A percentile compares a stretch with the other conserved stretches of the same genome.
Evolutionary conservation across 2,329 filamentous ascomycete genomes (phyloP).

Genomic region (Cladobotryum protrusum): DNA sequence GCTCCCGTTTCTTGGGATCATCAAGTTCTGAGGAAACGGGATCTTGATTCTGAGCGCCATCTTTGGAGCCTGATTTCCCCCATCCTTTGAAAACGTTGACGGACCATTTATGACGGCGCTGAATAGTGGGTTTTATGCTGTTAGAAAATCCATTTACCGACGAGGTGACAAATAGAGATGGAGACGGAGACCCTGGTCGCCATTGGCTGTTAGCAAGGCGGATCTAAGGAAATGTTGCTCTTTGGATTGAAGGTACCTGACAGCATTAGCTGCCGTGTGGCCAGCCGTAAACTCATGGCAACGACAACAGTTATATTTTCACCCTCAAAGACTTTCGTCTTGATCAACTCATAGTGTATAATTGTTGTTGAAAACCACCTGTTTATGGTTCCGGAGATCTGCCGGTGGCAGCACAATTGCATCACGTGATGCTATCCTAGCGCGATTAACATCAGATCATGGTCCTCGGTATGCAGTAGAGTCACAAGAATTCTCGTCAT

Average conservation of each 20-base stretch:
- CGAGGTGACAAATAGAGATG: background rate
- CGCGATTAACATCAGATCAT: conserved; percentile 32
- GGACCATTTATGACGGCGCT: conserved; percentile 39
- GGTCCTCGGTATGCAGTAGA: conserved; percentile 12
- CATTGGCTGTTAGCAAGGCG: conserved; percentile 1
- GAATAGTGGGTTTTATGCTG: conserved; percentile 15
- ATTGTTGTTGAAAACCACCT: background rate
- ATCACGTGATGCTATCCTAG: conserved; percentile 22
- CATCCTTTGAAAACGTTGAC: conserved; percentile 35
- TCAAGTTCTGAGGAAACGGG: conserved; percentile 31
- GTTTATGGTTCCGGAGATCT: background rate
- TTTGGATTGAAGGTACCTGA: conserved; percentile 42
- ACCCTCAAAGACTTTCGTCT: conserved; percentile 18
- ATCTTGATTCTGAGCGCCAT: conserved; percentile 20
- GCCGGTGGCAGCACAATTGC: background rate
- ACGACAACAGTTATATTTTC: conserved; percentile 11
- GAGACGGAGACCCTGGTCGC: conserved; percentile 8
- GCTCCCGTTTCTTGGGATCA: conserved; percentile 35
- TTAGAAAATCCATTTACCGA: background rate
- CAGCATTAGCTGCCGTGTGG: conserved; percentile 54
- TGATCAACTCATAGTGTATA: conserved; percentile 5
- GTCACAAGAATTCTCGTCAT: conserved; percentile 4
- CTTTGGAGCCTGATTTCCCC: conserved; percentile 24
- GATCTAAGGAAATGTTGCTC: background rate
- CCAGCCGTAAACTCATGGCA: conserved; percentile 60